Conservation (phyloP, 441 rosid species). For the Bruguiera hainesii region DNA sequence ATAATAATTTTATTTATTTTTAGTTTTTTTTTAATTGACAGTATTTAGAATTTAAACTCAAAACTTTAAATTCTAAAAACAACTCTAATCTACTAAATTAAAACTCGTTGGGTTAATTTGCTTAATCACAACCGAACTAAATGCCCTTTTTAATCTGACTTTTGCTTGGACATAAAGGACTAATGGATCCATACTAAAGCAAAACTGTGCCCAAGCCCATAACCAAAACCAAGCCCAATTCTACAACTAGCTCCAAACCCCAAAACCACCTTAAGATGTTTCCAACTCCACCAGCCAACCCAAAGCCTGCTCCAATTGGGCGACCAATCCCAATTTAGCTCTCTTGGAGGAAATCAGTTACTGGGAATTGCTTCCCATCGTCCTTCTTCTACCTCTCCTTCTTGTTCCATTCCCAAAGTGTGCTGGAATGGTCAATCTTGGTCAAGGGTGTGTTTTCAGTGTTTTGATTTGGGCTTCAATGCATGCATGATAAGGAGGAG, state of each 20-base stretch:
- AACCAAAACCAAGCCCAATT: slow-evolving; percentile 60
- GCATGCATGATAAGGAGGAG: too few relatives aligned
- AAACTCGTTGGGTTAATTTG: too few relatives aligned
- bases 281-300: slow-evolving; percentile 60
- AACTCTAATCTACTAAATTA: too few relatives aligned
- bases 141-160: slow-evolving; percentile 1
- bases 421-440: not conserved
- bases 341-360: slow-evolving; percentile 43
- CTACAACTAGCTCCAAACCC: slow-evolving; percentile 78
- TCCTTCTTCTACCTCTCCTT: slow-evolving; percentile 26
- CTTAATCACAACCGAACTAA: slow-evolving; percentile 5
- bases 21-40: too few relatives aligned
- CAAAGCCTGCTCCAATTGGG: slow-evolving; percentile 62
- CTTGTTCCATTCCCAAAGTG: slow-evolving; percentile 43
- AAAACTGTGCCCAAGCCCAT: slow-evolving; percentile 60
- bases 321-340: slow-evolving; percentile 55
- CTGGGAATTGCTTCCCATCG: slow-evolving; percentile 34
- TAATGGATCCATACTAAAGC: slow-evolving; percentile 42
- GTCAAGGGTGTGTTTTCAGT: slow-evolving; percentile 1
- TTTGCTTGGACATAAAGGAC: slow-evolving; percentile 11
- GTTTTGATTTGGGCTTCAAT: too few relatives aligned
- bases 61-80: too few relatives aligned
- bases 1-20: too few relatives aligned
- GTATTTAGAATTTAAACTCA: too few relatives aligned
- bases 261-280: slow-evolving; percentile 44